phyloP scores from a whole-genome alignment of 1,139 yeast genomes.

The Yamadazyma membranifaciens region DNA sequence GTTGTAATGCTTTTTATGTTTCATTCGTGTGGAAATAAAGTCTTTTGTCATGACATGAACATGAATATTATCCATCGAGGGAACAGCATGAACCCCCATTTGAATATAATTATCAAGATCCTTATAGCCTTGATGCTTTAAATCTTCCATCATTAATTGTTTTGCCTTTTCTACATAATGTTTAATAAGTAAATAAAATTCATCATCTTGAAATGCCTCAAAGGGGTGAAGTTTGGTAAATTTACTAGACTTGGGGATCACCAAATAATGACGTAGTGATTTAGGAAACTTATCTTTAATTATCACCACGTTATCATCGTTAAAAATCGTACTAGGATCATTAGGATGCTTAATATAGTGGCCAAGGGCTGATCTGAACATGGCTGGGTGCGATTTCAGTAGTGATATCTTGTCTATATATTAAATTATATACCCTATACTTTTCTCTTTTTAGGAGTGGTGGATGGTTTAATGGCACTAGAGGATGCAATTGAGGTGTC shows the following conservation, averaged over 20 bases:
- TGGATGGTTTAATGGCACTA: conserved; percentile 4
- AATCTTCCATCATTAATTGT: conserved; percentile 34
- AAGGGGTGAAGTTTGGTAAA: conserved; percentile 52
- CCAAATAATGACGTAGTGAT: conserved; percentile 56
- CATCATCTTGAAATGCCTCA: conserved; percentile 41
- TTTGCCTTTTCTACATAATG: conserved; percentile 45
- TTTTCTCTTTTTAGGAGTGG: conserved; percentile 17
- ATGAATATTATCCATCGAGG: conserved; percentile 69
- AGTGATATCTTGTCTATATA: neutral
- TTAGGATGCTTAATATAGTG: conserved; percentile 32
- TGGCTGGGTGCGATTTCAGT: neutral
- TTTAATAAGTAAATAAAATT: conserved; percentile 29
- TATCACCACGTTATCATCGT: conserved; percentile 55
- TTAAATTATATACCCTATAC: conserved; percentile 9
- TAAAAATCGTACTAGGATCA: conserved; percentile 29
- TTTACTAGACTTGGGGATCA: conserved; percentile 51
- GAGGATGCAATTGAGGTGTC: conserved; percentile 1
- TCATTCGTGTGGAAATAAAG: conserved; percentile 52
- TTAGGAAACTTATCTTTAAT: conserved; percentile 66
- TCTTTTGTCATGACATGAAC: conserved; percentile 72
- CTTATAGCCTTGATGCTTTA: conserved; percentile 24
- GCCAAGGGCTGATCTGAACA: conserved; percentile 33
- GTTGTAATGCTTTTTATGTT: conserved; percentile 66
- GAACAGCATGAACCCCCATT: conserved; percentile 69
- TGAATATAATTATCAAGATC: conserved; percentile 35